Evolutionary conservation across 2,329 filamentous ascomycete species (phyloP).

Genomic region (Talaromyces sp.): DNA sequence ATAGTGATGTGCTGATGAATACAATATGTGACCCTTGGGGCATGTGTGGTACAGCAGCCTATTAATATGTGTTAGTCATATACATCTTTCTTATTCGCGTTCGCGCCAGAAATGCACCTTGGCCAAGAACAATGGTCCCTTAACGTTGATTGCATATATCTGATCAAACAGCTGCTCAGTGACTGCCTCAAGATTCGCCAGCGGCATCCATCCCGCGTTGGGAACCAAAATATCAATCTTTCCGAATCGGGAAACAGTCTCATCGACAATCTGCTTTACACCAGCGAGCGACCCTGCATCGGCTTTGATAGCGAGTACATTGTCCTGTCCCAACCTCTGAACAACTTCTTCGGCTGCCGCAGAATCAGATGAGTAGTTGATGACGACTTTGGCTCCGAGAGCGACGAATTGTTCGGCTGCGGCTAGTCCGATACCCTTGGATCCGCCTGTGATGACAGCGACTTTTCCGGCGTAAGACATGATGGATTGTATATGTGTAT

Average conservation of each 20-base stretch:
- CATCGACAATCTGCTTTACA: conserved; percentile 50
- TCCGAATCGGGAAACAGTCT: conserved; percentile 50
- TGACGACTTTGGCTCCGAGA: conserved; percentile 45
- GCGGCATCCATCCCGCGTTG: conserved; percentile 54
- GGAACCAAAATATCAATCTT: conserved; percentile 59
- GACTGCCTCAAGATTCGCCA: conserved; percentile 49
- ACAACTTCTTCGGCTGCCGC: conserved; percentile 55
- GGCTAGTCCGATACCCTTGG: conserved; percentile 41
- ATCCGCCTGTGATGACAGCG: conserved; percentile 41
- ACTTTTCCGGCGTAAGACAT: conserved; percentile 32
- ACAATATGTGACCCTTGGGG: conserved; percentile 49
- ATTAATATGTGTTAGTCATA: neutral
- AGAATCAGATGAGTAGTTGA: conserved; percentile 58
- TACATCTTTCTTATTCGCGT: neutral
- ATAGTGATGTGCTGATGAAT: conserved; percentile 48
- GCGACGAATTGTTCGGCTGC: conserved; percentile 37
- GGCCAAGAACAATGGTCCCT: conserved; percentile 55
- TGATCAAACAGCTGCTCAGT: conserved; percentile 53
- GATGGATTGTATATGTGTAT: neutral
- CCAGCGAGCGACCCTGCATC: conserved; percentile 50
- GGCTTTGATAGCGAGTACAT: conserved; percentile 55
- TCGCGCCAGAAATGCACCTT: conserved; percentile 1
- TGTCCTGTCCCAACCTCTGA: conserved; percentile 42
- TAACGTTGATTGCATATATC: conserved; percentile 54
- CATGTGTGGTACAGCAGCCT: conserved; percentile 55